Percentiles rank a stretch among this genome's conserved stretches.
Evolutionary conservation across 441 rosid genomes (phyloP).

Genomic region (Gossypium lobatum): DNA sequence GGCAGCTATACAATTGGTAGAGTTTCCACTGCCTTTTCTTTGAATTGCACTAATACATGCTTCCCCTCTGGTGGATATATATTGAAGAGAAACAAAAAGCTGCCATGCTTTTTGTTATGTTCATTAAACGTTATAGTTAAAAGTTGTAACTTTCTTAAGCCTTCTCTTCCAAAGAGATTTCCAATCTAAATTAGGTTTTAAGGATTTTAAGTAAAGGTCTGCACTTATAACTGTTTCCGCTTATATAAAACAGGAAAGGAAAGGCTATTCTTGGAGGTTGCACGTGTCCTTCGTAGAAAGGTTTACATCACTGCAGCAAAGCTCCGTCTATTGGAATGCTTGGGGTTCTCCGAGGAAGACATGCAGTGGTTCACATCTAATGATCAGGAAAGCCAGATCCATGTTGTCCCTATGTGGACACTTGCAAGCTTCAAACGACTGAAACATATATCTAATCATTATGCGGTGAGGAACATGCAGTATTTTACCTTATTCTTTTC

Average conservation of each 20-base stretch:
- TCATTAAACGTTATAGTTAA: neutral
- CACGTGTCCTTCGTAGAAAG: slow-evolving; percentile 63
- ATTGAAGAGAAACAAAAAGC: neutral
- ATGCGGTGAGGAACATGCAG: slow-evolving; percentile 45
- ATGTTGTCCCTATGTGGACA: slow-evolving; percentile 93
- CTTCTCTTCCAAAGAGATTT: neutral
- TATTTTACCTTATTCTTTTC: slow-evolving; percentile 3
- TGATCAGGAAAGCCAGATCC: slow-evolving; percentile 86
- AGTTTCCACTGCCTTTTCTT: slow-evolving; percentile 9
- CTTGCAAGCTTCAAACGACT: slow-evolving; percentile 95
- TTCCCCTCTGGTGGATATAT: neutral
- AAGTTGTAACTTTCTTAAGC: neutral
- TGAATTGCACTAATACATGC: neutral
- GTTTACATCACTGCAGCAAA: slow-evolving; percentile 67
- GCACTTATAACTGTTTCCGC: neutral
- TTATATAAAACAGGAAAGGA: slow-evolving; percentile 59
- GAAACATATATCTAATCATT: slow-evolving; percentile 67
- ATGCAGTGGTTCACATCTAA: slow-evolving; percentile 83
- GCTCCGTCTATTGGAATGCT: slow-evolving; percentile 60
- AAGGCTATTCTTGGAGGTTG: slow-evolving; percentile 87
- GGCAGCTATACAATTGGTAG: slow-evolving; percentile 95
- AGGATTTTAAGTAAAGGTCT: neutral
- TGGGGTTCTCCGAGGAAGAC: slow-evolving; percentile 73
- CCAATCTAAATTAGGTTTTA: neutral
- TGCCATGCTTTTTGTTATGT: neutral